These are phyloP conservation scores for Komagataella kurtzmanii DNA, from an alignment of 805 yeast species.

Conservation along the genomic window DNA sequence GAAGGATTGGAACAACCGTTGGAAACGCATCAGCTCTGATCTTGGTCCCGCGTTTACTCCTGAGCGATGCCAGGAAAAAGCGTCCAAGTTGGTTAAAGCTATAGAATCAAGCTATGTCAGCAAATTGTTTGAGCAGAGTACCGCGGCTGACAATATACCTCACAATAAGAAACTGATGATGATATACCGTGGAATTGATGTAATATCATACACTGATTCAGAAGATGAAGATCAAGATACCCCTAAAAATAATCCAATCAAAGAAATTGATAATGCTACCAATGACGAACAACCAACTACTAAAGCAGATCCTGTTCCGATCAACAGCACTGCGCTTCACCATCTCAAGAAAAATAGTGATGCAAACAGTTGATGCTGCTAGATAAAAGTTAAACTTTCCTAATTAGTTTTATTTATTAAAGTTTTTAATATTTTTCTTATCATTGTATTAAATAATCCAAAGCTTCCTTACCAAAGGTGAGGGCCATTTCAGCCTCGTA, in stretches of 20 bases:
- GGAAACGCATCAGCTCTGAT: slow-evolving; percentile 22
- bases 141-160: slow-evolving; percentile 13
- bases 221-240: neutral
- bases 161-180: slow-evolving; percentile 18
- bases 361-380: neutral
- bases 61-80: slow-evolving; percentile 17
- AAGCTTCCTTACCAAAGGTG: neutral
- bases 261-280: neutral
- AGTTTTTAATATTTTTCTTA: neutral
- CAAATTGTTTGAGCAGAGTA: slow-evolving; percentile 15
- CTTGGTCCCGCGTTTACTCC: slow-evolving; percentile 15
- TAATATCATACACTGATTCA: slow-evolving; percentile 12
- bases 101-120: slow-evolving; percentile 13
- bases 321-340: neutral
- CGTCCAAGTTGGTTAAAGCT: slow-evolving; percentile 17
- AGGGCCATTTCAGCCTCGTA: neutral
- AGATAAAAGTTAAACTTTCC: neutral
- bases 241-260: neutral
- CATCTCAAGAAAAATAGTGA: neutral
- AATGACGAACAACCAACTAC: neutral
- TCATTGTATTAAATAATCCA: neutral
- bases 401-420: too few relatives aligned
- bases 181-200: slow-evolving; percentile 22
- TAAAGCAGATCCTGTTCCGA: neutral
- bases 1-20: slow-evolving; percentile 26